phyloP scores from a whole-genome alignment of 371 early-diverging fungal genomes.

The Mortierella sp. region DNA sequence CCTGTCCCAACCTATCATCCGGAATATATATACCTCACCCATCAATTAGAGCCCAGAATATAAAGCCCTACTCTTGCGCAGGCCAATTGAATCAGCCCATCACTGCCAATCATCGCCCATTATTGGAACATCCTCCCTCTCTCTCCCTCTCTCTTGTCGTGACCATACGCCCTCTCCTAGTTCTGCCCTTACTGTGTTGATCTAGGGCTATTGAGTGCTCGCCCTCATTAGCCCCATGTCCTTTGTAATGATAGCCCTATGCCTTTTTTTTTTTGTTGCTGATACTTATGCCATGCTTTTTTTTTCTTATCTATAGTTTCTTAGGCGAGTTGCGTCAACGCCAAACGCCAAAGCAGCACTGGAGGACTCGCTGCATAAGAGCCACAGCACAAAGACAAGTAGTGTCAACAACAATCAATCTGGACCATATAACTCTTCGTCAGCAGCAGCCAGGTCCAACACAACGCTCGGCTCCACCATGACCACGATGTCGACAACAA shows the following conservation, averaged over 20 bases:
- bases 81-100: too few species aligned
- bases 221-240: not conserved
- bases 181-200: not conserved
- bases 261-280: not conserved
- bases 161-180: not conserved
- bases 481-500: constrained; percentile 22
- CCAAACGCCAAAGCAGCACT: constrained; percentile 63
- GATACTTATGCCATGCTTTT: constrained; percentile 22
- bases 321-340: constrained; percentile 71
- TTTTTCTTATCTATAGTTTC: constrained; percentile 55
- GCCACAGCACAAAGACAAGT: constrained; percentile 20
- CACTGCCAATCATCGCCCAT: too few species aligned
- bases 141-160: not conserved
- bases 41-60: too few species aligned
- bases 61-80: too few species aligned
- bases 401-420: constrained; percentile 37
- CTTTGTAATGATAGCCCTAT: constrained; percentile 6
- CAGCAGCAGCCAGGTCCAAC: constrained; percentile 37
- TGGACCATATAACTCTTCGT: constrained; percentile 34
- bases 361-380: constrained; percentile 28
- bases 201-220: not conserved
- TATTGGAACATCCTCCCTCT: not conserved
- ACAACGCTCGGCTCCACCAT: constrained; percentile 44
- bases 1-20: too few species aligned
- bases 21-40: too few species aligned